Evolutionary conservation across 2,329 filamentous ascomycete species (phyloP).

Genomic region (Fusarium sulawesiense): DNA sequence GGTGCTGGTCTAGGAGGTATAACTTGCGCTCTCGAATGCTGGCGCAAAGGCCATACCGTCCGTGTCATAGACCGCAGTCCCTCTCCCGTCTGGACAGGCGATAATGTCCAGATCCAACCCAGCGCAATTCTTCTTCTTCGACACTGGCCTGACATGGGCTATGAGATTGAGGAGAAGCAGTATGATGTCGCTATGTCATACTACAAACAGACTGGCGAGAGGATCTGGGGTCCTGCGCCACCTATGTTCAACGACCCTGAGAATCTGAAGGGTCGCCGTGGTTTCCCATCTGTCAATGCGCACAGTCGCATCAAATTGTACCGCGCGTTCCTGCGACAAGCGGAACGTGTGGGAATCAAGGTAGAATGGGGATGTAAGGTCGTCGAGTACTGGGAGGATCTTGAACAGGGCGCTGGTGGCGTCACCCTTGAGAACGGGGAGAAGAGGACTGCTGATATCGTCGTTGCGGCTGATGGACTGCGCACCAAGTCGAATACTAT

Average conservation of each 20-base stretch:
- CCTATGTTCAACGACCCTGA: slow-evolving; percentile 35
- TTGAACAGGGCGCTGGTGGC: slow-evolving; percentile 14
- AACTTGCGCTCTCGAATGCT: slow-evolving; percentile 27
- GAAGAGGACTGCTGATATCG: slow-evolving; percentile 26
- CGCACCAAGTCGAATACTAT: slow-evolving; percentile 26
- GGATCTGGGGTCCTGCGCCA: slow-evolving; percentile 31
- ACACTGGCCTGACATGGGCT: slow-evolving; percentile 34
- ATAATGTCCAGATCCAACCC: slow-evolving; percentile 31
- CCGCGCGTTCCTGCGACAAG: slow-evolving; percentile 22
- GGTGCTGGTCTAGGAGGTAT: slow-evolving; percentile 24
- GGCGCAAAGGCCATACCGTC: slow-evolving; percentile 34
- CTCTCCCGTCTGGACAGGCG: slow-evolving; percentile 25
- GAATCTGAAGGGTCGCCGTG: slow-evolving; percentile 4
- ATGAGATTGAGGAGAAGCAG: slow-evolving; percentile 31
- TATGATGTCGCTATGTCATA: slow-evolving; percentile 36
- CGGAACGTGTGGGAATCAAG: slow-evolving; percentile 17
- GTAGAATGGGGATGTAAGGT: slow-evolving; percentile 31
- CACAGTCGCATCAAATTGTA: slow-evolving; percentile 28
- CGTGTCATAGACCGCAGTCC: slow-evolving; percentile 26
- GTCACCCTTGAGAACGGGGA: slow-evolving; percentile 28
- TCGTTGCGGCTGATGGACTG: slow-evolving; percentile 24
- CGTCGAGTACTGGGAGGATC: slow-evolving; percentile 32
- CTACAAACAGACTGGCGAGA: slow-evolving; percentile 28
- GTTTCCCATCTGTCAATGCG: slow-evolving; percentile 27
- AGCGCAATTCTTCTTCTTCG: slow-evolving; percentile 28